Evolutionary conservation across 1,139 yeast genomes (phyloP).

Genomic region (Sugiyamaella novakii): DNA sequence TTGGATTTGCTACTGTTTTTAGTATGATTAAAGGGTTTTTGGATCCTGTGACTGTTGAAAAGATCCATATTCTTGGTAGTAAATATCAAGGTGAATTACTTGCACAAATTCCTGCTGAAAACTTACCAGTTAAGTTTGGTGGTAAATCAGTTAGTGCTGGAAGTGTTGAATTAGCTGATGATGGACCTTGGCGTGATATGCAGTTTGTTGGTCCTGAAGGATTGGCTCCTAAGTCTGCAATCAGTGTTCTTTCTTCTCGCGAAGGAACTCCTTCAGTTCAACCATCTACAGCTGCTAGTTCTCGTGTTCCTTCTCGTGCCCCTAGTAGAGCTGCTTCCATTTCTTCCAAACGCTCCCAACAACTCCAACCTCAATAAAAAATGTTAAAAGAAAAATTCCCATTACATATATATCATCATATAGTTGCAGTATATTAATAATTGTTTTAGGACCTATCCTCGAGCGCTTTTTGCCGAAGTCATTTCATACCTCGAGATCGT

Average conservation of each 20-base stretch:
- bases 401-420: no score
- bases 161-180: conserved; percentile 80
- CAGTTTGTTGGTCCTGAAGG: conserved; percentile 58
- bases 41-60: conserved; percentile 97
- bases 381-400: no score
- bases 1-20: conserved; percentile 95
- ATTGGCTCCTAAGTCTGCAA: conserved; percentile 34
- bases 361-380: conserved; percentile 16
- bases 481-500: no score
- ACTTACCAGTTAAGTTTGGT: conserved; percentile 88
- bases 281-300: conserved; percentile 3
- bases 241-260: conserved; percentile 14
- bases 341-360: conserved; percentile 13
- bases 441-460: no score
- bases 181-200: conserved; percentile 97
- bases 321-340: conserved; percentile 16
- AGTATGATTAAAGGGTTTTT: conserved; percentile 86
- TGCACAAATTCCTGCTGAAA: conserved; percentile 90
- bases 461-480: no score
- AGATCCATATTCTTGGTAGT: conserved; percentile 84
- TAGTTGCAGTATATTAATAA: conserved; percentile 3
- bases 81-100: conserved; percentile 78
- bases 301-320: conserved; percentile 5
- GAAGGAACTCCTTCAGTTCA: conserved; percentile 7
- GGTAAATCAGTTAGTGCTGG: conserved; percentile 73